Evolutionary conservation across 2,329 filamentous ascomycete genomes (phyloP).

Genomic region (Calonectria fujianensis): DNA sequence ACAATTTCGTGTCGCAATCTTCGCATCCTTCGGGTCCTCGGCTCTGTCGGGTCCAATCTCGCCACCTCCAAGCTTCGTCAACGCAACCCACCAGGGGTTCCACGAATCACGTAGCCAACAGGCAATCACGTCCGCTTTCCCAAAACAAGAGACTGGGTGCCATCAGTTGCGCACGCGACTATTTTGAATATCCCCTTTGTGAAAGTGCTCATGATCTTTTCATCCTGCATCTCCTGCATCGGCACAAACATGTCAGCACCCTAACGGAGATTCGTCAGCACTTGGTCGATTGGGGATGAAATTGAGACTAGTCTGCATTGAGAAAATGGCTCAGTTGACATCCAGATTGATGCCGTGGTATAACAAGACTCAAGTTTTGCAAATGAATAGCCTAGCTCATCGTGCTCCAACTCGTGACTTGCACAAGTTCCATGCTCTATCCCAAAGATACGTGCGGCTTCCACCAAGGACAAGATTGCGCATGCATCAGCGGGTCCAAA

Average conservation of each 20-base stretch:
- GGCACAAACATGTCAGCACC: slow-evolving; percentile 9
- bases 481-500: too few relatives aligned
- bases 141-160: neutral
- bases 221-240: neutral
- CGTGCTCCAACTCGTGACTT: neutral
- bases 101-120: neutral
- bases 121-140: neutral
- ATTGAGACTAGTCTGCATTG: neutral
- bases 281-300: neutral
- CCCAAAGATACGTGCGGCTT: neutral
- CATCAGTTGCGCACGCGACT: slow-evolving; percentile 12
- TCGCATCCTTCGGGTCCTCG: slow-evolving; percentile 17
- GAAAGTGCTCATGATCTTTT: neutral
- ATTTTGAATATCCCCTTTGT: neutral
- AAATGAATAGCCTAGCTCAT: neutral
- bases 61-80: neutral
- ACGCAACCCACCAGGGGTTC: neutral
- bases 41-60: slow-evolving; percentile 19
- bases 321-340: neutral
- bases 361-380: neutral
- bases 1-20: slow-evolving; percentile 7
- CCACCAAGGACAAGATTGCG: too few relatives aligned
- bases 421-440: neutral
- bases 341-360: neutral
- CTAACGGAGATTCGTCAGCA: slow-evolving; percentile 4